Evolutionary conservation across 257 asterid species (phyloP), one percentile per base, ranked within the genome.

Genomic region (Eucommia ulmoides): DNA sequence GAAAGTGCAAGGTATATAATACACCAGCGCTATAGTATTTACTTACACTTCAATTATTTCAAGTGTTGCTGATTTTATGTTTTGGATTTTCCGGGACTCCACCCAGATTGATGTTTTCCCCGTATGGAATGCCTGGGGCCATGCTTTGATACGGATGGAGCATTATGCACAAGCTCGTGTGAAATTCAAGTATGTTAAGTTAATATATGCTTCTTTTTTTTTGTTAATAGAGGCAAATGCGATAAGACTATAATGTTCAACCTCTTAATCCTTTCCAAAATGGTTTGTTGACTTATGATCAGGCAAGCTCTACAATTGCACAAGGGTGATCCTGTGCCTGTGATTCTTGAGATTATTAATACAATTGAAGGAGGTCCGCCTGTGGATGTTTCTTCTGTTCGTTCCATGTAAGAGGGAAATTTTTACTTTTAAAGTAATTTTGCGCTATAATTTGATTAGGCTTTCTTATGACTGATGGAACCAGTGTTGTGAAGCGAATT

Each of bases 41-140:
- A 20, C 17, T 33, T 52, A 14, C 20, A 41, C 15, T 10, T 21
- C n/a, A 20, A 7, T 24, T 15, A 24, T 18, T 33, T 24, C n/a
- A 16, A 0, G 21, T 24, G 26, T 47, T 14, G n/a, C n/a, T 49
- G 41, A 15, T 50, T 41, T 23, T 33, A 20, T 46, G 20, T 20
- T 18, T 42, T 41, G 20, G 22, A n/a, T 48, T 17, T 45, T 20
- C 17, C 19, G 53, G 35, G 46, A 18, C 48, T 52, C 35, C 65
- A 35, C 64, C 64, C 78, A 89, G 98, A 82, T 89, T 59, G 98
- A 85, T 51, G 84, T 81, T 56, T 80, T 82, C 60, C 94, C 96
- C 23, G 98, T 82, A 50, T 89, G 98, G 98, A 80, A 60, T 65
- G 78, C 96, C 46, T 89, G 98, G 98, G 96, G 98, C 45, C 96